Base-by-base conservation (phyloP, 179 eudicot genomes). In the Gypsophila paniculata region DNA sequence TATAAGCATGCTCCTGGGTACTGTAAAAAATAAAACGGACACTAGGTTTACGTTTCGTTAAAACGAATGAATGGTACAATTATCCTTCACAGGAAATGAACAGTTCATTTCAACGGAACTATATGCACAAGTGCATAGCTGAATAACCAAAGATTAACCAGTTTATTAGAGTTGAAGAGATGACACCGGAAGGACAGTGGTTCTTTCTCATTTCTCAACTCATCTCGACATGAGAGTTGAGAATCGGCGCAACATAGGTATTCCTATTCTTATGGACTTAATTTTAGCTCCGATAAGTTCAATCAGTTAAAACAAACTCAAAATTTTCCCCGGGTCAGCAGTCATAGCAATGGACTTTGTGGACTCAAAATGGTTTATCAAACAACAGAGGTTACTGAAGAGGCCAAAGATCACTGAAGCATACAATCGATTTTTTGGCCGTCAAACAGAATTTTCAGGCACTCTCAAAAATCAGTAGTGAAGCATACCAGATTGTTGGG, bases 1-100 rank as follows among this genome's bases (percentile, higher is more conserved):
- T 88, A 93, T 68, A 93, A 86, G 85, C 98, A 93, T 46, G 93
- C 91, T 79, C 96, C 98, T 18, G 98, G 98, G 75, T 88, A 85
- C 97, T 91, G 91, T 58, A 79, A 70, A 14, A 75, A 32, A 13
- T 21, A 53, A 42, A 6, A 6, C 46, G 46, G 11, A 25, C 19
- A 53, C 54, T 49, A 25, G 52, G 17, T 54, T 53, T 68, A 71
- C 21, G 32, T 9, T 32, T 15, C 23, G 65, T 29, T 55, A 39
- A n/a, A 22, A 22, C 62, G 6, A 48, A 68, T 34, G 0, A 53
- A 19, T 60, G 34, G 4, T 29, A 29, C 34, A 4, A 1, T 29
- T 29, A 29, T 29, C 2, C 34, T 29, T 1, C 1, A 29, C 4
- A 29, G 34, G 34, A n/a, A n/a, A 54, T 54, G 25, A 18, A 54